Base-by-base conservation (phyloP, 305 asterid genomes). In the Fraxinus angustifolia region DNA sequence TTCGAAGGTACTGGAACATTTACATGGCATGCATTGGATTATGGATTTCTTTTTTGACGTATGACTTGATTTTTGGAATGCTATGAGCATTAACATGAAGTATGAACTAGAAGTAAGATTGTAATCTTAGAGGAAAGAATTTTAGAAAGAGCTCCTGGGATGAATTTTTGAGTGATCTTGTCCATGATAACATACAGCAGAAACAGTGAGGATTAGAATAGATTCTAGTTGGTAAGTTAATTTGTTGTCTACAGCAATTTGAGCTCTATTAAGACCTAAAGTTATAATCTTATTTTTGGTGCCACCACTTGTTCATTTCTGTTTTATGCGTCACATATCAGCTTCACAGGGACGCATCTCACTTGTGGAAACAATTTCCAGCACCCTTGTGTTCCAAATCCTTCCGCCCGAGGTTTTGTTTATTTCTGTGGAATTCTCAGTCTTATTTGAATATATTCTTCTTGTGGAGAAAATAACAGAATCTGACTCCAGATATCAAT, bases 341-440 rank as follows among this genome's bases (percentile, higher is more conserved):
- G 98, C 88, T 94, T 93, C 85, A 87, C 95, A 75, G 92, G 83
- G 71, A 94, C 94, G 79, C 87, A 30, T 84, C 96, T 94, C 58
- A 84, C 84, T 19, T 94, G 97, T 78, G 96, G 97, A 72, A 77
- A 82, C 38, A 88, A 87, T 78, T 81, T 90, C 83, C 88, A 88
- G 71, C 90, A 90, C 40, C 92, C 96, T 56, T 94, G 98, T 86
- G 86, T 86, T 81, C 90, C 96, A 40, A 88, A 85, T 83, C 87
- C 97, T 82, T 88, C 94, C 35, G 31, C 80, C 74, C 90, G 91
- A 90, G 97, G 97, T 92, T 80, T 65, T 85, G 34, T 42, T 12
- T 40, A 28, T 26, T 28, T 67, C 76, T 40, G 19, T 35, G 74
- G 58, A 67, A 65, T 65, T 38, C 56, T 53, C 11, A 12, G 45